Evolutionary conservation across 768 basidiomycete genomes (phyloP).

Genomic region (Galerina marginata): DNA sequence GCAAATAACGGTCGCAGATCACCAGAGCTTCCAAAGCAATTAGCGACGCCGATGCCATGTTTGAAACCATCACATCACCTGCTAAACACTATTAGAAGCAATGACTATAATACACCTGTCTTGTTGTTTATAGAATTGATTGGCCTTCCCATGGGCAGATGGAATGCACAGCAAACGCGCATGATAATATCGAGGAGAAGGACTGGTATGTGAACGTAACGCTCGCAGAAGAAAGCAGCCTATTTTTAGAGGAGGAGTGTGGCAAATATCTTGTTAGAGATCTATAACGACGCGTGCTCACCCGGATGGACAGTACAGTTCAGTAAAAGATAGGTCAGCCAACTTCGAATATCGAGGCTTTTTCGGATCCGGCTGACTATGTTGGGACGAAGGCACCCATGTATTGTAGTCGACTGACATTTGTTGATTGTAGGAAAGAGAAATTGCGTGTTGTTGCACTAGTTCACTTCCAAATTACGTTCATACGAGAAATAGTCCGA

Average conservation of each 20-base stretch:
- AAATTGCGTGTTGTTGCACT: not conserved
- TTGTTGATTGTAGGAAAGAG: conserved; percentile 3
- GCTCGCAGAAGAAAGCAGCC: conserved; percentile 2
- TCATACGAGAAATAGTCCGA: not conserved
- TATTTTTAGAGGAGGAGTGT: conserved; percentile 11
- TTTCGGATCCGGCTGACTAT: conserved; percentile 5
- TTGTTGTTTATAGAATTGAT: not conserved
- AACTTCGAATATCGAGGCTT: not conserved
- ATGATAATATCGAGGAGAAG: conserved; percentile 12
- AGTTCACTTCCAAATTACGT: conserved; percentile 4
- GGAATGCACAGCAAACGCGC: conserved; percentile 11
- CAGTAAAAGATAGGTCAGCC: conserved; percentile 1
- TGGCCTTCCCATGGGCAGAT: conserved; percentile 11
- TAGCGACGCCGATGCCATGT: no score
- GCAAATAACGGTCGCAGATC: no score
- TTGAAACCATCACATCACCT: no score
- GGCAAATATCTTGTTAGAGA: conserved; percentile 2
- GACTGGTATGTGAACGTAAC: conserved; percentile 11
- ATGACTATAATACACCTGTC: no score
- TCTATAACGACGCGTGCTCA: not conserved
- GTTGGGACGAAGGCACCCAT: not conserved
- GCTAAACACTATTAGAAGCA: no score
- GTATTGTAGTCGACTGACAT: not conserved
- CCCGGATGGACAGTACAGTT: not conserved
- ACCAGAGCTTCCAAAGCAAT: no score